Percentiles rank a stretch among this genome's conserved stretches.
Evolutionary conservation across 1,139 yeast species (phyloP).

Genomic region (Pichia sp.): DNA sequence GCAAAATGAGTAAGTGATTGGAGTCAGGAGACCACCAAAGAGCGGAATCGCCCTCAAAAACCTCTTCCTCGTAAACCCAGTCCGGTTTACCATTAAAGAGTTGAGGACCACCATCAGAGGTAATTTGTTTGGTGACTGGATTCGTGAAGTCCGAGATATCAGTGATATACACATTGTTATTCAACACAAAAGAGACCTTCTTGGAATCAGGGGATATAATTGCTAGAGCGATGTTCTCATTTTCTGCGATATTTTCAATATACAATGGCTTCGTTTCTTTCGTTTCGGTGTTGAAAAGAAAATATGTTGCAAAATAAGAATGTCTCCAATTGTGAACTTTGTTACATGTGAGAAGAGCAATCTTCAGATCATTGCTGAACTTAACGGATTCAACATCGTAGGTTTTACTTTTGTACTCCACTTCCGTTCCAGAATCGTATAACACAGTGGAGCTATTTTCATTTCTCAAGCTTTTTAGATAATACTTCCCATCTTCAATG

Average conservation of each 20-base stretch:
- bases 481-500: constrained; percentile 30
- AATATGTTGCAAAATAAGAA: constrained; percentile 45
- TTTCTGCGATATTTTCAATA: constrained; percentile 19
- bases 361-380: constrained; percentile 58
- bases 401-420: constrained; percentile 33
- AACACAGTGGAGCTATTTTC: constrained; percentile 37
- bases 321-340: constrained; percentile 47
- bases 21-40: constrained; percentile 58
- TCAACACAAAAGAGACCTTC: constrained; percentile 37
- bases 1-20: constrained; percentile 38
- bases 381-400: constrained; percentile 45
- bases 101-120: constrained; percentile 43
- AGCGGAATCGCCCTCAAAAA: constrained; percentile 41
- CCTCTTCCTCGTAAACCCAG: constrained; percentile 62
- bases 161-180: constrained; percentile 41
- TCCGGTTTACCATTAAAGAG: constrained; percentile 53
- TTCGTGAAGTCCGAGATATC: constrained; percentile 23
- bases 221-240: constrained; percentile 26
- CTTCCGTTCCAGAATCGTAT: constrained; percentile 39
- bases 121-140: constrained; percentile 28
- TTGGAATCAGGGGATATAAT: constrained; percentile 45
- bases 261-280: constrained; percentile 30
- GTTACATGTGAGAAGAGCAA: constrained; percentile 48
- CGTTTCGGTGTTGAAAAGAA: constrained; percentile 33
- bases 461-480: constrained; percentile 46